phyloP scores from a whole-genome alignment of 495 filamentous ascomycete species.

The Physcia stellaris region DNA sequence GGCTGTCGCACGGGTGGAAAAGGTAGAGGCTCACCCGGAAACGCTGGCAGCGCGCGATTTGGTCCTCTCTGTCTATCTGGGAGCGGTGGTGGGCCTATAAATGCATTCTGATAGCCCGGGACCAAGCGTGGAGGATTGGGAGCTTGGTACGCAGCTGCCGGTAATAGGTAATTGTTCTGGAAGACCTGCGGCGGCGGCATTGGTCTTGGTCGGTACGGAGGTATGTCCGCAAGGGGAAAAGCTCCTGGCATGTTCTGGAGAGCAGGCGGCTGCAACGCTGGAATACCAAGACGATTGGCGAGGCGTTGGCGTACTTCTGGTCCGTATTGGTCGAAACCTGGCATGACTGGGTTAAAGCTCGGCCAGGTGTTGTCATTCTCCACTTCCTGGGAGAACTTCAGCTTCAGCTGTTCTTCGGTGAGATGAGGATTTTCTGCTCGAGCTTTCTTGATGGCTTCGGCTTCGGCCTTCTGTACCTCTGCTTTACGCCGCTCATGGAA shows the following conservation, averaged over 20 bases:
- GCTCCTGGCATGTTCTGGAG: slow-evolving; percentile 48
- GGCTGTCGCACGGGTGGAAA: too few relatives aligned
- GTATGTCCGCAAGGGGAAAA: too few relatives aligned
- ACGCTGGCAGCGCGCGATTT: too few relatives aligned
- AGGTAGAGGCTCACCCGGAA: too few relatives aligned
- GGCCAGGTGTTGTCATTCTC: too few relatives aligned
- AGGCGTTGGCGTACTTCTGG: too few relatives aligned
- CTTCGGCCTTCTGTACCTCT: slow-evolving; percentile 54
- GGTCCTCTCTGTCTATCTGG: too few relatives aligned
- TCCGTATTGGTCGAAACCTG: too few relatives aligned
- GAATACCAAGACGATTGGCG: not conserved
- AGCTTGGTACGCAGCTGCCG: slow-evolving; percentile 32
- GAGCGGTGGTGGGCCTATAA: too few relatives aligned
- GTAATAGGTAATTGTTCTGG: slow-evolving; percentile 60
- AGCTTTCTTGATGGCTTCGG: slow-evolving; percentile 40
- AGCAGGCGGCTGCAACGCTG: slow-evolving; percentile 15
- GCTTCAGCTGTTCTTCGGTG: slow-evolving; percentile 38
- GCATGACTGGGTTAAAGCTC: too few relatives aligned
- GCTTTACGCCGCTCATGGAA: slow-evolving; percentile 44
- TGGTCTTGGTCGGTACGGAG: too few relatives aligned
- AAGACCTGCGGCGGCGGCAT: slow-evolving; percentile 40
- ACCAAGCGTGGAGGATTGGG: slow-evolving; percentile 44
- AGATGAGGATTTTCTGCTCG: slow-evolving; percentile 46
- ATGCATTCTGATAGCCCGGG: slow-evolving; percentile 63
- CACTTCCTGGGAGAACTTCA: slow-evolving; percentile 20